Evolutionary conservation across 2,329 filamentous ascomycete species (phyloP).

Genomic region (Scedosporium boydii): DNA sequence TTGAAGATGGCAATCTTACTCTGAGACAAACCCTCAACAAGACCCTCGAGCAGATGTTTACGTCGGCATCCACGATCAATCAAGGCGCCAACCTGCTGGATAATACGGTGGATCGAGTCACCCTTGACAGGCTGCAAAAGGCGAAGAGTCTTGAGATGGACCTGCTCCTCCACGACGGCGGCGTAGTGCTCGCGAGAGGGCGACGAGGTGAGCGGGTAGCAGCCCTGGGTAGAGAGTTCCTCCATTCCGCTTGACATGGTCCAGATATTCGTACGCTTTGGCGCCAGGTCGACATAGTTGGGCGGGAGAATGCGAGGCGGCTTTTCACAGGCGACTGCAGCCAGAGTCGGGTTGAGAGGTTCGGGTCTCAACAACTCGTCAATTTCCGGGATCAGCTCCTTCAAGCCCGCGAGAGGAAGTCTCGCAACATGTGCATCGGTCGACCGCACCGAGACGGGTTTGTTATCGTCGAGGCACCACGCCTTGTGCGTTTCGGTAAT

Average conservation of each 20-base stretch:
- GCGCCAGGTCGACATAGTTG: constrained; percentile 15
- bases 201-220: constrained; percentile 19
- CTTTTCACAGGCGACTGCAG: constrained; percentile 11
- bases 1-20: constrained; percentile 19
- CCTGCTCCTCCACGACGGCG: constrained; percentile 20
- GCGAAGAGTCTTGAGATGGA: constrained; percentile 19
- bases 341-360: background rate
- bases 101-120: constrained; percentile 16
- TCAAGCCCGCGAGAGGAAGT: constrained; percentile 15
- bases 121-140: constrained; percentile 21
- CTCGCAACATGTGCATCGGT: constrained; percentile 1
- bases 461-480: constrained; percentile 5
- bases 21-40: constrained; percentile 18
- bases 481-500: constrained; percentile 13
- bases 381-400: constrained; percentile 16
- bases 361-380: constrained; percentile 10
- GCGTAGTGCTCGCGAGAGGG: constrained; percentile 18
- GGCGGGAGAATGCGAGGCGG: constrained; percentile 12
- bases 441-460: background rate
- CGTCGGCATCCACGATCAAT: constrained; percentile 11
- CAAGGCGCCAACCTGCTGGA: constrained; percentile 14
- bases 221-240: constrained; percentile 17
- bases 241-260: constrained; percentile 17
- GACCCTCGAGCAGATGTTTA: constrained; percentile 14
- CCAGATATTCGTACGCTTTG: constrained; percentile 21